These are phyloP conservation scores for Monosporascus sp. DNA, from an alignment of 2,329 filamentous ascomycete genomes.

Conservation along the genomic window DNA sequence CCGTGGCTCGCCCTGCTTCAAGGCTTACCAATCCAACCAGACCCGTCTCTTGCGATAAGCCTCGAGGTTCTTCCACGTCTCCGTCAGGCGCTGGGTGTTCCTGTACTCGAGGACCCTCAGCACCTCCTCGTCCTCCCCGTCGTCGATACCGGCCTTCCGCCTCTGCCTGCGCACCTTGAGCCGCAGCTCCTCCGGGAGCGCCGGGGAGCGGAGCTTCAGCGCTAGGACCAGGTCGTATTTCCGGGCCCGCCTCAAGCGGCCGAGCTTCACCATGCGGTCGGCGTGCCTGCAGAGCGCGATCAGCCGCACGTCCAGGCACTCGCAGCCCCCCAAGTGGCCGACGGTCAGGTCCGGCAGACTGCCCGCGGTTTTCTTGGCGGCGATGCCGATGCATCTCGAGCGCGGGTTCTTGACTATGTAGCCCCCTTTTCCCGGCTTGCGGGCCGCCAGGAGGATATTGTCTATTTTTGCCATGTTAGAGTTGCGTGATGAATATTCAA, in stretches of 20 bases:
- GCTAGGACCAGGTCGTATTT: constrained; percentile 15
- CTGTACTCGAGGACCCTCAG: constrained; percentile 7
- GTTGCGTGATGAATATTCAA: no score
- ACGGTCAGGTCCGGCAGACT: constrained; percentile 10
- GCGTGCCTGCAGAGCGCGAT: constrained; percentile 10
- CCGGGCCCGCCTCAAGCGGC: constrained; percentile 3
- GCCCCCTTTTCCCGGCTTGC: background rate
- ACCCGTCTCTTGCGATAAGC: constrained; percentile 12
- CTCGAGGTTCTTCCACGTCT: constrained; percentile 14
- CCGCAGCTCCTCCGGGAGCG: constrained; percentile 4
- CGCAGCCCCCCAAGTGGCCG: constrained; percentile 8
- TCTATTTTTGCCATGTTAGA: no score
- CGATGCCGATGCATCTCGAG: constrained; percentile 12
- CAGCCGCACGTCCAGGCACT: constrained; percentile 12
- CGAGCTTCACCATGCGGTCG: background rate
- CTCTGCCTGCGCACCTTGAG: background rate
- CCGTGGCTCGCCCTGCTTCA: no score
- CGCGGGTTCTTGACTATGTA: constrained; percentile 11
- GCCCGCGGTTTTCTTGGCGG: background rate
- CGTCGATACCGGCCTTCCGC: constrained; percentile 2
- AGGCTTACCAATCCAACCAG: constrained; percentile 17
- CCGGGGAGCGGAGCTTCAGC: constrained; percentile 9
- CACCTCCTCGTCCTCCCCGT: background rate
- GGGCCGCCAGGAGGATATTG: no score
- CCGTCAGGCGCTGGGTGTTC: constrained; percentile 9